A percentile compares a stretch with the other conserved stretches of the same genome.
These are phyloP conservation scores for Diplodia seriata DNA, from an alignment of 2,329 filamentous ascomycete species.

Conservation along the genomic window DNA sequence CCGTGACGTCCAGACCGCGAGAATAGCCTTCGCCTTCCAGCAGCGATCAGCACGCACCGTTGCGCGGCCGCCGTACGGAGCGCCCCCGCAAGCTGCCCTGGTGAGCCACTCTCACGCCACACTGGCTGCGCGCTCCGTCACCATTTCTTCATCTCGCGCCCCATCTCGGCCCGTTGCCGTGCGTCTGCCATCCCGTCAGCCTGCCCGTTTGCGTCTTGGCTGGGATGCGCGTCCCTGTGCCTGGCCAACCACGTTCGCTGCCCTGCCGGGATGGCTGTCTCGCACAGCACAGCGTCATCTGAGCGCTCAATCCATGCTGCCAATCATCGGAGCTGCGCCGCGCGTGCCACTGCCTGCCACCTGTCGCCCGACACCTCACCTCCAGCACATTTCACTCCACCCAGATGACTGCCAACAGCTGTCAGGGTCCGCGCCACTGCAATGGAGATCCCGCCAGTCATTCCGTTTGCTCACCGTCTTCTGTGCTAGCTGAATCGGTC, in stretches of 20 bases:
- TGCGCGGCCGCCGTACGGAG: background rate
- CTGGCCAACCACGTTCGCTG: conserved; percentile 14
- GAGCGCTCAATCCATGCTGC: conserved; percentile 14
- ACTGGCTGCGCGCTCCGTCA: conserved; percentile 8
- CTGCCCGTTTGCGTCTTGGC: background rate
- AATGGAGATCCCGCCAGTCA: background rate
- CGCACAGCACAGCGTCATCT: conserved; percentile 24
- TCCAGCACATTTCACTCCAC: conserved; percentile 18
- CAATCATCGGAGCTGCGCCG: background rate
- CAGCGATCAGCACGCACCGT: conserved; percentile 1
- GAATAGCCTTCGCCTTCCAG: background rate
- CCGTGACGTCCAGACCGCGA: conserved; percentile 15
- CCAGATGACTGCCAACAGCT: conserved; percentile 8
- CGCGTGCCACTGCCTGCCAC: conserved; percentile 20
- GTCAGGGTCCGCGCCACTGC: conserved; percentile 8
- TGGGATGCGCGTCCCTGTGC: conserved; percentile 1
- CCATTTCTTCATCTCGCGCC: conserved; percentile 23
- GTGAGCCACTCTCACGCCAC: conserved; percentile 6
- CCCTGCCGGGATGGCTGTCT: conserved; percentile 15
- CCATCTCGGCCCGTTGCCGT: conserved; percentile 19
- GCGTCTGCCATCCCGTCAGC: background rate
- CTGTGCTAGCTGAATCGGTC: background rate
- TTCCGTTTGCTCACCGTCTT: conserved; percentile 8
- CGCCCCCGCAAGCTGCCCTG: background rate
- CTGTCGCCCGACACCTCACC: conserved; percentile 20